Evolutionary conservation across 2,329 filamentous ascomycete species (phyloP), one percentile per base, ranked within the genome.

Genomic region (Peltaster fructicola): DNA sequence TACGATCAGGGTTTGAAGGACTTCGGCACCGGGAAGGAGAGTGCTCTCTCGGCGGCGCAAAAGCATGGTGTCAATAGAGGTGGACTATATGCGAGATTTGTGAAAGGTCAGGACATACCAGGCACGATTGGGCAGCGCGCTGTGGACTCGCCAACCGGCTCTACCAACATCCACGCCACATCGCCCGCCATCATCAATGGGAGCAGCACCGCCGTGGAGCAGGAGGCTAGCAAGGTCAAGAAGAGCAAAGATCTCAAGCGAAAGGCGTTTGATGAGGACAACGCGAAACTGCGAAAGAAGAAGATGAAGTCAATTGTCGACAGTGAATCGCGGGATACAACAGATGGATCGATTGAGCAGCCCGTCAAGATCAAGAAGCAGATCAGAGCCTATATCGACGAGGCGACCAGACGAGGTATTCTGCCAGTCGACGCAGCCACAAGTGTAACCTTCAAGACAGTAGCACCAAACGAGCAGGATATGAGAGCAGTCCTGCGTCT

Each of bases 1-100:
- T 93, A 92, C 39, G 85, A 95, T 52, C 73, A 82, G 47, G 82
- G 84, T 28, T 57, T 93, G 36, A 77, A 88, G 50, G 77, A 74
- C 4, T 63, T 92, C 26, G 63, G 61, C 1, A 52, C 55, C 4
- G 75, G 38, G 54, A 74, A 58, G 63, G 66, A 30, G 48, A 72
- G 68, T 26, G 63, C 65, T 24, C 42, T 57, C 45, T 45, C 49
- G 36, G 37, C 56, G 27, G 47, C 60, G 27, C 43, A 53, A 34
- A 45, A 64, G 48, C 45, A 61, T 51, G 55, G 38, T 47, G 56
- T 41, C 29, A 51, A 52, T 27, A 45, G 47, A 11, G 59, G 63
- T n/a, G 67, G 67, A 1, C 57, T 95, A 6, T 92, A 92, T 47
- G 67, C 73, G 6, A 74, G 71, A 24, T 95, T 98, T 46, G 80